Conservation (phyloP, 805 yeast genomes). For the Kuraishia ogatae region DNA sequence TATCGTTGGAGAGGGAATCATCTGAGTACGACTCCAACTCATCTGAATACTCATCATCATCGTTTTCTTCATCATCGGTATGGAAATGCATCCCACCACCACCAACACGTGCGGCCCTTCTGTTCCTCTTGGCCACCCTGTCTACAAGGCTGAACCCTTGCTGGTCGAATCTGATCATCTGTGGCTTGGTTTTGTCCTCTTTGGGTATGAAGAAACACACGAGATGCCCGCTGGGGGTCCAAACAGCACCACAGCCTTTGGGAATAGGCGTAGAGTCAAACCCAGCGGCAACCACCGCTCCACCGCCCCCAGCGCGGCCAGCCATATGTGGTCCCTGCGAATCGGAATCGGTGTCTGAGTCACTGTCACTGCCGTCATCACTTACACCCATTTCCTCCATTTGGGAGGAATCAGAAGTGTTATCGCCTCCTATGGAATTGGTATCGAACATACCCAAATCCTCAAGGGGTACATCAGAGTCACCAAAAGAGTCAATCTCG, state of each 20-base stretch:
- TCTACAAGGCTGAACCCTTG: slow-evolving; percentile 38
- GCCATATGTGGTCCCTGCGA: slow-evolving; percentile 1
- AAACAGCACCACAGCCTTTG: slow-evolving; percentile 86
- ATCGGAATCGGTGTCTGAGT: slow-evolving; percentile 10
- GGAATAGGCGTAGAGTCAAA: slow-evolving; percentile 87
- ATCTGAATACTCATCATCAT: slow-evolving; percentile 19
- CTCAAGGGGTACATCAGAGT: slow-evolving; percentile 17
- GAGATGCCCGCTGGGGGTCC: slow-evolving; percentile 73
- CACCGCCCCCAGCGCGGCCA: background rate
- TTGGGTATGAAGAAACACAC: slow-evolving; percentile 75
- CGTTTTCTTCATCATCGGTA: slow-evolving; percentile 5
- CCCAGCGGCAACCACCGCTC: slow-evolving; percentile 16
- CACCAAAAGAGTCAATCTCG: slow-evolving; percentile 19
- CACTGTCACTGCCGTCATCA: slow-evolving; percentile 11
- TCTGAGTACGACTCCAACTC: slow-evolving; percentile 23
- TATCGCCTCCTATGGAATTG: slow-evolving; percentile 14
- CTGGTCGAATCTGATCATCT: slow-evolving; percentile 41
- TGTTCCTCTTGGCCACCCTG: slow-evolving; percentile 18
- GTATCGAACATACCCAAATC: slow-evolving; percentile 21
- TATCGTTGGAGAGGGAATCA: slow-evolving; percentile 59
- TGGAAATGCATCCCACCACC: slow-evolving; percentile 12
- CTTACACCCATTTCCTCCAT: slow-evolving; percentile 16
- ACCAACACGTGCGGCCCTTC: slow-evolving; percentile 5
- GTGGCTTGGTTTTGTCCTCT: slow-evolving; percentile 29
- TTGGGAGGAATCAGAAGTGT: slow-evolving; percentile 31